A percentile compares a stretch with the other conserved stretches of the same genome.
These are phyloP conservation scores for Dentipellis fragilis DNA, from an alignment of 768 basidiomycete species.

Conservation along the genomic window DNA sequence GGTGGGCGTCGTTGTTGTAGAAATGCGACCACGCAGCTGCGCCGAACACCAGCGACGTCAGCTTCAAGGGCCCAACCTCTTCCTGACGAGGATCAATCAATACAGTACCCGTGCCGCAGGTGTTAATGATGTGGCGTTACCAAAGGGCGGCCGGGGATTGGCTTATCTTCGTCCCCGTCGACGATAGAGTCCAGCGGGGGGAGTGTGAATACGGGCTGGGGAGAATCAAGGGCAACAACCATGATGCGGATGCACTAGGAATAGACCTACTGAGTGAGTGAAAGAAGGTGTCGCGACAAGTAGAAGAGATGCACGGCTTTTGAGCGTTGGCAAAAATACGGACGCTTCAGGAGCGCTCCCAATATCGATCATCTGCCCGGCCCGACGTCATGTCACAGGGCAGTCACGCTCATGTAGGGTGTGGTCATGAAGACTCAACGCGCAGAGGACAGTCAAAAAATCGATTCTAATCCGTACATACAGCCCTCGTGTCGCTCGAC, in stretches of 20 bases:
- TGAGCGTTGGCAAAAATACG: no score
- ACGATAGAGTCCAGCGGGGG: constrained; percentile 30
- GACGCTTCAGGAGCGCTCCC: no score
- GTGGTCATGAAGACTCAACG: not conserved
- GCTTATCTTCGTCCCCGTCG: constrained; percentile 31
- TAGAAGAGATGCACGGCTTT: no score
- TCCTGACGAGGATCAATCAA: constrained; percentile 15
- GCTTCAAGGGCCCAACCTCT: constrained; percentile 22
- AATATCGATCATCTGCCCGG: not conserved
- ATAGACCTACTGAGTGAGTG: not conserved
- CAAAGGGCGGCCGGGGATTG: constrained; percentile 22
- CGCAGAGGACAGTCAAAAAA: not conserved
- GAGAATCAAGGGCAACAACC: constrained; percentile 31
- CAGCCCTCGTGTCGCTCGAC: not conserved
- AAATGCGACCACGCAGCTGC: constrained; percentile 58
- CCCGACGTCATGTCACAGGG: constrained; percentile 1
- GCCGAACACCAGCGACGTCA: constrained; percentile 55
- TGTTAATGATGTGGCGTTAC: constrained; percentile 18
- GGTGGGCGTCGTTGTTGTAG: constrained; percentile 54
- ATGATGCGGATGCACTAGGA: constrained; percentile 15
- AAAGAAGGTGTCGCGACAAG: not conserved
- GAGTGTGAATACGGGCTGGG: constrained; percentile 29
- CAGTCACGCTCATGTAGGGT: not conserved
- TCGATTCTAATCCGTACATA: not conserved
- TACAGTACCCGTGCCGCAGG: not conserved